phyloP scores from a whole-genome alignment of 1,284 basidiomycete species.

The Apiotrichum brassicae region DNA sequence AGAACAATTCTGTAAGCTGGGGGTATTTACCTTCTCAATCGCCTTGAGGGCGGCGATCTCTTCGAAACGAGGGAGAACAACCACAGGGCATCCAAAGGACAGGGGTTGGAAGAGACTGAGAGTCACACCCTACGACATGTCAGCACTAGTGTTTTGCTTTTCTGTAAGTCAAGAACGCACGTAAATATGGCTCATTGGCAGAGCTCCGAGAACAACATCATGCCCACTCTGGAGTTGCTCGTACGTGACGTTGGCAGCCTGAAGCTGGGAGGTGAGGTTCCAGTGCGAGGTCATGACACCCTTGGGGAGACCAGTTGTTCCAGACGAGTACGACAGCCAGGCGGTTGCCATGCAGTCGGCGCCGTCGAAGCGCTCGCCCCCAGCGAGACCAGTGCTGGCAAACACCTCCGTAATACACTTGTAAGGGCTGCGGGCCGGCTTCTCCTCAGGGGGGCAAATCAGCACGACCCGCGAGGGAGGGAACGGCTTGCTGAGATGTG shows the following conservation, averaged over 20 bases:
- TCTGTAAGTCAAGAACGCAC: background rate
- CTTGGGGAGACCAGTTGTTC: conserved; percentile 49
- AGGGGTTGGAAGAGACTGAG: conserved; percentile 60
- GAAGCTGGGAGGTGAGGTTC: conserved; percentile 52
- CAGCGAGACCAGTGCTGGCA: background rate
- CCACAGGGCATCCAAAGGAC: conserved; percentile 55
- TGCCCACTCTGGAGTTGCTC: conserved; percentile 4
- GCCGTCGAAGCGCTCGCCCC: conserved; percentile 13
- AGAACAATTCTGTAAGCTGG: too few relatives aligned
- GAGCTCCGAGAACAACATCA: conserved; percentile 12
- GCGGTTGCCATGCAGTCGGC: conserved; percentile 3
- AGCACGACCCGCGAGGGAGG: conserved; percentile 27
- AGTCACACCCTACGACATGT: too few relatives aligned
- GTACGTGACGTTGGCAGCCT: conserved; percentile 11
- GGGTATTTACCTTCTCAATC: conserved; percentile 56
- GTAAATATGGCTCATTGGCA: conserved; percentile 19
- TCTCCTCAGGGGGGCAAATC: conserved; percentile 8
- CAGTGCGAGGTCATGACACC: conserved; percentile 56
- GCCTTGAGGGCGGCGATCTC: conserved; percentile 54
- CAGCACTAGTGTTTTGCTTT: too few relatives aligned
- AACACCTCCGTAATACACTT: conserved; percentile 10
- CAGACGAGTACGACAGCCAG: conserved; percentile 59
- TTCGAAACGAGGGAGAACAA: conserved; percentile 63
- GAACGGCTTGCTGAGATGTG: conserved; percentile 9
- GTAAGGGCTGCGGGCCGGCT: conserved; percentile 2